A percentile compares a stretch with the other conserved stretches of the same genome.
Evolutionary conservation across 768 basidiomycete species (phyloP).

Genomic region (Mycena chlorophos): DNA sequence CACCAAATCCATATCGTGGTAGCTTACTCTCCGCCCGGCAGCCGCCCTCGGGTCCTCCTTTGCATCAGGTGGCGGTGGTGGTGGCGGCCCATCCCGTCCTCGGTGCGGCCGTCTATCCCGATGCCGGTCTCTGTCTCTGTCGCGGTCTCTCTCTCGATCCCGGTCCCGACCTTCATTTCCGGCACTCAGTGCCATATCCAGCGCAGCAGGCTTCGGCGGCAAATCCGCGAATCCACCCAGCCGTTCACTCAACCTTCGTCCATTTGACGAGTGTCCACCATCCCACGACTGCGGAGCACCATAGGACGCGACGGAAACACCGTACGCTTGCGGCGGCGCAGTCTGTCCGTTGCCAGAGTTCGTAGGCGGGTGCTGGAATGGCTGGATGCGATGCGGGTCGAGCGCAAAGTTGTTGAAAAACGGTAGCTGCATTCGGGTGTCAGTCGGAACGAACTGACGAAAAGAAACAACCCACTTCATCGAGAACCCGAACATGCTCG

Average conservation of each 20-base stretch:
- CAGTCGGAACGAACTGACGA: constrained; percentile 9
- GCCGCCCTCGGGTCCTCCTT: constrained; percentile 93
- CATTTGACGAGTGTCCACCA: constrained; percentile 46
- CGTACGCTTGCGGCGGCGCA: constrained; percentile 84
- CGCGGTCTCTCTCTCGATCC: no score
- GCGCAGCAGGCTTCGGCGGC: constrained; percentile 71
- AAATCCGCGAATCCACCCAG: constrained; percentile 77
- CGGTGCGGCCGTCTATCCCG: constrained; percentile 38
- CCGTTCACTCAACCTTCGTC: constrained; percentile 73
- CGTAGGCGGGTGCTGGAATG: constrained; percentile 77
- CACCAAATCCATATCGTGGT: constrained; percentile 94
- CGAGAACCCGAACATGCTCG: constrained; percentile 78
- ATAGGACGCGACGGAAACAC: constrained; percentile 37
- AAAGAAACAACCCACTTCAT: constrained; percentile 61
- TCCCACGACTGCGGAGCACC: constrained; percentile 35
- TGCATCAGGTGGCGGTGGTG: constrained; percentile 83
- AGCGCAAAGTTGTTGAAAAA: constrained; percentile 96
- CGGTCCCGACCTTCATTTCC: constrained; percentile 44
- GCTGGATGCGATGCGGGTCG: constrained; percentile 90
- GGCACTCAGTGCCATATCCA: constrained; percentile 54
- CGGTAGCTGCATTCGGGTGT: constrained; percentile 55
- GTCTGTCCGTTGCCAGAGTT: constrained; percentile 65
- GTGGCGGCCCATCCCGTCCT: constrained; percentile 54
- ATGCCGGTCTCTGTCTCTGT: constrained; percentile 39
- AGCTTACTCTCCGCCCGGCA: constrained; percentile 86